Base-by-base conservation (phyloP, 2,329 filamentous ascomycete species). In the Whalleya microplaca region DNA sequence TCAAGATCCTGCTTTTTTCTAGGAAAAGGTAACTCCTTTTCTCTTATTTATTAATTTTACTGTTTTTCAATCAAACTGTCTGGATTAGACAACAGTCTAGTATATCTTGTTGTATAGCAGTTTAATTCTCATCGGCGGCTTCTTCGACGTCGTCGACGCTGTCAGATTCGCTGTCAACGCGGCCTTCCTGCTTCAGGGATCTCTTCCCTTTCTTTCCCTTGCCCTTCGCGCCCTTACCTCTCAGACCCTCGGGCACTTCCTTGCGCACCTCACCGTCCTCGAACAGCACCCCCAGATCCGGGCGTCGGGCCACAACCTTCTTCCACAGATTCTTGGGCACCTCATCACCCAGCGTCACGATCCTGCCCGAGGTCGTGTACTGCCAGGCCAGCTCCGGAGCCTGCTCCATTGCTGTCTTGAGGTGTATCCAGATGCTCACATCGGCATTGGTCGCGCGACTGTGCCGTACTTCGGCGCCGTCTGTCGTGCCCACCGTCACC, bases 191-290 rank as follows among this genome's bases (percentile, higher is more conserved):
- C 53, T 61, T 67, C 58, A 68, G 55, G 48, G 69, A 65, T 14
- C 71, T 74, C 66, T 77, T 77, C 45, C 74, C 72, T 60, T 71
- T 73, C 64, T 72, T 76, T 29, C 70, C 73, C 69, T 75, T 78
- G 16, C 68, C 72, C 67, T 76, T 78, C 8, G 65, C 68, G 14
- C 75, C 74, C 64, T 77, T 77, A 2, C 76, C 75, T 12, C 76
- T 69, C 21, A 78, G 61, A 20, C 66, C 73, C 19, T 74, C 69
- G 0, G 76, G 76, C 1, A 79, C 69, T 60, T 79, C 76, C 64
- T 77, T 77, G 45, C 70, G 71, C 19, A 77, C 72, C 63, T 74
- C 67, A 9, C 76, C 76, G 52, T 77, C 68, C 66, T 79, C 76
- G 57, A 73, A 76, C 43, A 79, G 64, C 1, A 78, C 58, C 4